Evolutionary conservation across 2,329 filamentous ascomycete species (phyloP).

Genomic region (Xylariaceae sp.): DNA sequence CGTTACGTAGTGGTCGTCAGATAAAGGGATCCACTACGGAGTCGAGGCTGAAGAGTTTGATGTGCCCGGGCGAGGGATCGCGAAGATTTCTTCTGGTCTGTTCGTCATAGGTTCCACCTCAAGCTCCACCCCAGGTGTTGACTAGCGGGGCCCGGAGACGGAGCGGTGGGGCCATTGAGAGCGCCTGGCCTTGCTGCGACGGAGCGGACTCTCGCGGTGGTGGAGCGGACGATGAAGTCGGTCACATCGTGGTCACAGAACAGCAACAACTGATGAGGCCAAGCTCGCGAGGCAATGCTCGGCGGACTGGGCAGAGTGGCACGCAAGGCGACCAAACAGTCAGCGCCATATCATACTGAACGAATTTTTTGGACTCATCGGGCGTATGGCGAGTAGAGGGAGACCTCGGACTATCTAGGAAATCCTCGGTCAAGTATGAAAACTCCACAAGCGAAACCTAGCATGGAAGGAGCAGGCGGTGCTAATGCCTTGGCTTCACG

Average conservation of each 20-base stretch:
- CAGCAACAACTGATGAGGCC: too few species aligned
- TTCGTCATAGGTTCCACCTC: slow-evolving; percentile 1
- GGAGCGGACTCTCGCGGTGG: background rate
- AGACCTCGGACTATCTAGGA: too few species aligned
- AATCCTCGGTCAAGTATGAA: too few species aligned
- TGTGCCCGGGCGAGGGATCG: background rate
- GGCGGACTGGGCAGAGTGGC: too few species aligned
- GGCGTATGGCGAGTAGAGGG: background rate
- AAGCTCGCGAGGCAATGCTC: too few species aligned
- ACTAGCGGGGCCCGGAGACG: background rate
- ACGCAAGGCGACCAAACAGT: background rate
- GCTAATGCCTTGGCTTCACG: too few species aligned
- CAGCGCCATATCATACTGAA: background rate
- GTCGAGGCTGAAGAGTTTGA: background rate
- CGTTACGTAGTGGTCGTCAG: background rate
- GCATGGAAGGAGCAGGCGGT: too few species aligned
- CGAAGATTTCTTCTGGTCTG: background rate
- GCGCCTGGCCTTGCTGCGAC: background rate
- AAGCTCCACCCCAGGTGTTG: background rate
- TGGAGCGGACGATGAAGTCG: background rate
- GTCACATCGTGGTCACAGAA: background rate
- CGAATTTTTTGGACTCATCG: background rate
- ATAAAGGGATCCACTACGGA: background rate
- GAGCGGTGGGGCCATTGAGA: background rate
- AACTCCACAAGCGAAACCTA: too few species aligned